Conservation (phyloP, 768 basidiomycete genomes). For the Termitomyces sp. region DNA sequence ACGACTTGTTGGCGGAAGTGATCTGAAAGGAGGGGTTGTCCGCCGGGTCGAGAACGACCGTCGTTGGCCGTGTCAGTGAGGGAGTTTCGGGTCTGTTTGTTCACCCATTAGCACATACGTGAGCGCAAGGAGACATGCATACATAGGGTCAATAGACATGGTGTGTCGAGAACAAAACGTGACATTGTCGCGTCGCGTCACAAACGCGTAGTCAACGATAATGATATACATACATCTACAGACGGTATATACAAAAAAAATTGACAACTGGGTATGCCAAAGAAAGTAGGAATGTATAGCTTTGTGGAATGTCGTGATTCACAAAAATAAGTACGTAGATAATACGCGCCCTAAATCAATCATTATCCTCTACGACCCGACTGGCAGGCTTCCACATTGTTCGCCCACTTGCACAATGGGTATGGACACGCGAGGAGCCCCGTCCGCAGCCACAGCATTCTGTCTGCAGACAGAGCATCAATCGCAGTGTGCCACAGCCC, state of each 20-base stretch:
- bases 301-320: too few relatives aligned
- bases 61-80: conserved; percentile 26
- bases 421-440: too few relatives aligned
- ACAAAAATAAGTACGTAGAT: too few relatives aligned
- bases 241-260: conserved; percentile 2
- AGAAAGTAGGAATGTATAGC: neutral
- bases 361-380: too few relatives aligned
- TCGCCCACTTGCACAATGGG: too few relatives aligned
- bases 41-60: conserved; percentile 29
- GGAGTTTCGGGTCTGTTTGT: conserved; percentile 18
- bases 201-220: neutral
- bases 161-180: neutral
- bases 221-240: neutral
- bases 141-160: conserved; percentile 11
- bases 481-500: too few relatives aligned
- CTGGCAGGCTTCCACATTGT: too few relatives aligned
- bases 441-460: too few relatives aligned
- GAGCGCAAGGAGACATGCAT: neutral
- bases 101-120: neutral
- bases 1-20: conserved; percentile 35
- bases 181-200: conserved; percentile 12
- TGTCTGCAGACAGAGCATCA: too few relatives aligned
- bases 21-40: conserved; percentile 43
- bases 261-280: conserved; percentile 5
- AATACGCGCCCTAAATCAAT: too few relatives aligned